These are phyloP conservation scores for Tetrapisispora arboricola DNA, from an alignment of 805 yeast species.

Conservation along the genomic window DNA sequence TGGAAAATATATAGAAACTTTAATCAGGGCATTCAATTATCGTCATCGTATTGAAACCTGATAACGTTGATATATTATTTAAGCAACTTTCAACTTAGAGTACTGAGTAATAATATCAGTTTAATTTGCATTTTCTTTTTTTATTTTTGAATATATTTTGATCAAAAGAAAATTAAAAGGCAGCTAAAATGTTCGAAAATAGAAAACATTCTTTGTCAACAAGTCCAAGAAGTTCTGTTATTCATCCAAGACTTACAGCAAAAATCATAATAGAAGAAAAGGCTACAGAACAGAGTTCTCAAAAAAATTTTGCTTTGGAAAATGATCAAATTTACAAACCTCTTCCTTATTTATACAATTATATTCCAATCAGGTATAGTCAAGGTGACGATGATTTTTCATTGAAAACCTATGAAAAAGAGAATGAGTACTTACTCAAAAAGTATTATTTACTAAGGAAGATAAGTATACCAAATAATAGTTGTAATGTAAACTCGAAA, in stretches of 20 bases:
- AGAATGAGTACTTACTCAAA: conserved; percentile 10
- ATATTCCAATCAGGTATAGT: conserved; percentile 6
- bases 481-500: neutral
- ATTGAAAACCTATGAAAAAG: neutral
- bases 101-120: too few species aligned
- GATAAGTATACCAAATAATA: neutral
- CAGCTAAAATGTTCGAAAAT: neutral
- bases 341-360: conserved; percentile 9
- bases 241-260: neutral
- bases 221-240: neutral
- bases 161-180: too few species aligned
- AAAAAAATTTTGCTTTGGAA: neutral
- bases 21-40: too few species aligned
- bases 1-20: too few species aligned
- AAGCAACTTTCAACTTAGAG: too few species aligned
- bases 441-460: conserved; percentile 9
- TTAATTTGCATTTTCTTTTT: too few species aligned
- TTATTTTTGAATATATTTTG: too few species aligned
- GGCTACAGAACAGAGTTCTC: too few species aligned
- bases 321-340: neutral
- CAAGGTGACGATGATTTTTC: neutral
- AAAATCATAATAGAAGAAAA: neutral
- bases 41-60: too few species aligned
- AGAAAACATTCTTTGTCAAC: neutral
- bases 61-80: too few species aligned